Evolutionary conservation across 768 basidiomycete genomes (phyloP).

Genomic region (Boletus pseudopeckii): DNA sequence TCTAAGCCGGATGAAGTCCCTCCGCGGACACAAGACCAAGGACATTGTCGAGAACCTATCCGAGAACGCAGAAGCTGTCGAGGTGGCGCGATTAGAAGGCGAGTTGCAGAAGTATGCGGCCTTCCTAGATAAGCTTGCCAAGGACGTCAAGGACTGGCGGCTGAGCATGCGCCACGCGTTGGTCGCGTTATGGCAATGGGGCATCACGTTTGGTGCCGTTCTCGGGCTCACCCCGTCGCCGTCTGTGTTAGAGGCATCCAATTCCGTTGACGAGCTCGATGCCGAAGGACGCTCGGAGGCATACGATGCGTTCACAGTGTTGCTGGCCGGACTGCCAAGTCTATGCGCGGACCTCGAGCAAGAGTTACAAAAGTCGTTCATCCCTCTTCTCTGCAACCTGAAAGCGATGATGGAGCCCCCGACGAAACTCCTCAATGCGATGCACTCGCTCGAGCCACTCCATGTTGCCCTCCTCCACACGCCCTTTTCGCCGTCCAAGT

Average conservation of each 20-base stretch:
- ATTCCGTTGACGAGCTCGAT: slow-evolving; percentile 13
- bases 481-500: slow-evolving; percentile 55
- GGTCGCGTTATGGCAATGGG: slow-evolving; percentile 56
- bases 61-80: slow-evolving; percentile 42
- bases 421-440: slow-evolving; percentile 61
- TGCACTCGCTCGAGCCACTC: slow-evolving; percentile 70
- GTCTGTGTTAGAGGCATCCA: slow-evolving; percentile 13
- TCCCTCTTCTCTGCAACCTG: slow-evolving; percentile 57
- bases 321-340: slow-evolving; percentile 55
- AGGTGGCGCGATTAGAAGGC: slow-evolving; percentile 52
- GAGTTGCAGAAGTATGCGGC: slow-evolving; percentile 55
- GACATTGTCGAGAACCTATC: slow-evolving; percentile 25
- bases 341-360: slow-evolving; percentile 52
- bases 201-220: slow-evolving; percentile 60
- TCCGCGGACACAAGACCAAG: slow-evolving; percentile 37
- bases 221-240: slow-evolving; percentile 53
- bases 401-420: slow-evolving; percentile 61
- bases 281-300: slow-evolving; percentile 47
- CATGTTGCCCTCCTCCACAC: slow-evolving; percentile 69
- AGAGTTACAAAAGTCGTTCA: slow-evolving; percentile 49
- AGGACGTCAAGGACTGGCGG: slow-evolving; percentile 62
- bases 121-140: slow-evolving; percentile 61
- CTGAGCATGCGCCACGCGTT: slow-evolving; percentile 48
- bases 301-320: slow-evolving; percentile 64
- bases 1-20: slow-evolving; percentile 56